A percentile compares a stretch with the other conserved stretches of the same genome.
These are phyloP conservation scores for Colletotrichum sublineola DNA, from an alignment of 2,329 filamentous ascomycete species.

Conservation along the genomic window DNA sequence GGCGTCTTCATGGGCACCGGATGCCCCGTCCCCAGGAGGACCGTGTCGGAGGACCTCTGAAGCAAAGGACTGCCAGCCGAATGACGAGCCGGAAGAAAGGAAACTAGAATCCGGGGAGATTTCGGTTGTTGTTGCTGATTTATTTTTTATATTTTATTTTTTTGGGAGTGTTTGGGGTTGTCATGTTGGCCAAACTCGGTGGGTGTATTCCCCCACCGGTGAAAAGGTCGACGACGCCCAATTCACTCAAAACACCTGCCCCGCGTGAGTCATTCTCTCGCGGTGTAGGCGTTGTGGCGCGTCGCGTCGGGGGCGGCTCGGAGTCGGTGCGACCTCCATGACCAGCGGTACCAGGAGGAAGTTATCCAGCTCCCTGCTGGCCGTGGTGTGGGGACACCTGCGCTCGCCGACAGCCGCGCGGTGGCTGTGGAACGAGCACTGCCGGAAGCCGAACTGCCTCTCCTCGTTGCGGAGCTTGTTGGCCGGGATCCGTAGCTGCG, in stretches of 20 bases:
- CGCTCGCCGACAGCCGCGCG: conserved; percentile 66
- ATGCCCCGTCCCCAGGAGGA: conserved; percentile 12
- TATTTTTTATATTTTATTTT: background rate
- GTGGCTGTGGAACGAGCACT: conserved; percentile 73
- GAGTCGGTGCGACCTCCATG: conserved; percentile 33
- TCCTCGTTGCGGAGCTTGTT: conserved; percentile 69
- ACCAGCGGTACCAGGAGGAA: conserved; percentile 43
- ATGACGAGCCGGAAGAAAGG: conserved; percentile 14
- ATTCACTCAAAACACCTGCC: conserved; percentile 17
- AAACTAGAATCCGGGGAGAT: conserved; percentile 8
- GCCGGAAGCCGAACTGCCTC: conserved; percentile 71
- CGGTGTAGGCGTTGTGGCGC: conserved; percentile 18
- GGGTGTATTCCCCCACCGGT: conserved; percentile 4
- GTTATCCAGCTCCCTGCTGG: conserved; percentile 40
- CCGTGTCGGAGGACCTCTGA: conserved; percentile 32
- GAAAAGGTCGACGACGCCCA: background rate
- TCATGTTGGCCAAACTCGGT: conserved; percentile 6
- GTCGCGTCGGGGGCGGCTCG: conserved; percentile 11
- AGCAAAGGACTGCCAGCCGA: background rate
- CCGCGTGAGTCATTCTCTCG: conserved; percentile 10
- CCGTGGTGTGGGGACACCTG: conserved; percentile 61
- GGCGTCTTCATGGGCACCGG: conserved; percentile 34
- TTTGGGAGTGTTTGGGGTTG: background rate
- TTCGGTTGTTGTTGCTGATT: background rate
- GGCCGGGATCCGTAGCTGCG: conserved; percentile 69